Evolutionary conservation across 352 stramenopile species (phyloP).

Genomic region (Phytophthora quininea): DNA sequence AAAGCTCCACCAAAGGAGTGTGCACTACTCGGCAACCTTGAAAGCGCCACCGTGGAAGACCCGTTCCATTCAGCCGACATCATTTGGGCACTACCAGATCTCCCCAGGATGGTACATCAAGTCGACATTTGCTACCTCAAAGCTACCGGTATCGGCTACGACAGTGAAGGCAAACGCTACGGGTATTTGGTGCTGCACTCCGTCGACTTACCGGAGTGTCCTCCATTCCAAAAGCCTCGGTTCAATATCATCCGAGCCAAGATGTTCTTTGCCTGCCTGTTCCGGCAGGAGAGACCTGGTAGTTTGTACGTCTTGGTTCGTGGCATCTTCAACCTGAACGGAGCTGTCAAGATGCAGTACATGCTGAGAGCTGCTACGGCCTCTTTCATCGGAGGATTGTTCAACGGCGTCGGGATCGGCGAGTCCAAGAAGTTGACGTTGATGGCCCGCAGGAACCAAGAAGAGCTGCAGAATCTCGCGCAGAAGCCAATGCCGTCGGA

Average conservation of each 20-base stretch:
- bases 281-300: conserved; percentile 36
- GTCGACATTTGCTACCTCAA: conserved; percentile 52
- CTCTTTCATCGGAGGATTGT: conserved; percentile 40
- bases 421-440: conserved; percentile 61
- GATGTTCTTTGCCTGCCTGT: conserved; percentile 44
- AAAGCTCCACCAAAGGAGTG: conserved; percentile 43
- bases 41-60: conserved; percentile 35
- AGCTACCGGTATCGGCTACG: conserved; percentile 41
- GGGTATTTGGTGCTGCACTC: conserved; percentile 56
- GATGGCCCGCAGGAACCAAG: conserved; percentile 26
- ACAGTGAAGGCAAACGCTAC: conserved; percentile 34
- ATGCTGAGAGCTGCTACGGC: conserved; percentile 36
- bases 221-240: conserved; percentile 35
- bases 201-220: conserved; percentile 42
- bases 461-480: conserved; percentile 7
- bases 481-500: conserved; percentile 10
- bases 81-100: conserved; percentile 49
- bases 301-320: conserved; percentile 45
- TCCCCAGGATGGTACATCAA: conserved; percentile 28
- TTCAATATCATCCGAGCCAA: conserved; percentile 36
- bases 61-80: conserved; percentile 51
- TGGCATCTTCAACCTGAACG: conserved; percentile 49
- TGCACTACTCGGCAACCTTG: conserved; percentile 43
- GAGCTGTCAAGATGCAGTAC: conserved; percentile 28
- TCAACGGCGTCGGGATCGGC: conserved; percentile 49